A percentile compares a stretch with the other conserved stretches of the same genome.
These are phyloP conservation scores for Hygrocybe coccinea DNA, from an alignment of 768 basidiomycete genomes.

Conservation along the genomic window DNA sequence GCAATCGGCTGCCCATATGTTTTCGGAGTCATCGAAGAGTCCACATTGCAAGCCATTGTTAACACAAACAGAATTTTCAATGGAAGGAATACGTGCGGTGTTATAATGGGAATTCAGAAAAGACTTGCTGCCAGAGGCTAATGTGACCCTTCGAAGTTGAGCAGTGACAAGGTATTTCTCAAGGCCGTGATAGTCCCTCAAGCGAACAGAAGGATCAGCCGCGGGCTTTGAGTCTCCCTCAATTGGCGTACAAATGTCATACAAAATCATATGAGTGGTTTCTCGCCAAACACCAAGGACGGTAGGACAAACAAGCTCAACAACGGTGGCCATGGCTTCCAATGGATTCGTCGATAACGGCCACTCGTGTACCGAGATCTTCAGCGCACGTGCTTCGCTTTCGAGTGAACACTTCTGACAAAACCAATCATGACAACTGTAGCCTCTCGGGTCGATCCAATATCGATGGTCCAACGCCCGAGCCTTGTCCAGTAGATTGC, in stretches of 20 bases:
- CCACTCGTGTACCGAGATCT: slow-evolving; percentile 42
- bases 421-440: background rate
- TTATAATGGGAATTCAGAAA: slow-evolving; percentile 32
- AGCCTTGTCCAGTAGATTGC: slow-evolving; percentile 11
- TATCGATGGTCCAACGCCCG: slow-evolving; percentile 7
- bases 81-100: slow-evolving; percentile 11
- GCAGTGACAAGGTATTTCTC: background rate
- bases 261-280: slow-evolving; percentile 35
- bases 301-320: slow-evolving; percentile 39
- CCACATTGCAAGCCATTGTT: slow-evolving; percentile 28
- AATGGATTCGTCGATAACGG: slow-evolving; percentile 33
- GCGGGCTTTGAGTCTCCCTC: background rate
- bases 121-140: slow-evolving; percentile 35
- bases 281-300: slow-evolving; percentile 42
- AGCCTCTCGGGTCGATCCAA: background rate
- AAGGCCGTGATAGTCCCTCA: background rate
- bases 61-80: slow-evolving; percentile 16
- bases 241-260: slow-evolving; percentile 29
- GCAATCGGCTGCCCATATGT: slow-evolving; percentile 15
- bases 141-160: slow-evolving; percentile 18
- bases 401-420: slow-evolving; percentile 29
- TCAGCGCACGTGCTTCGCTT: slow-evolving; percentile 12
- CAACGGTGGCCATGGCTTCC: slow-evolving; percentile 31
- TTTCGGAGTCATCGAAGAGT: background rate
- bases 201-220: background rate